Conservation (phyloP, 495 filamentous ascomycete genomes). For the Halenospora varia region DNA sequence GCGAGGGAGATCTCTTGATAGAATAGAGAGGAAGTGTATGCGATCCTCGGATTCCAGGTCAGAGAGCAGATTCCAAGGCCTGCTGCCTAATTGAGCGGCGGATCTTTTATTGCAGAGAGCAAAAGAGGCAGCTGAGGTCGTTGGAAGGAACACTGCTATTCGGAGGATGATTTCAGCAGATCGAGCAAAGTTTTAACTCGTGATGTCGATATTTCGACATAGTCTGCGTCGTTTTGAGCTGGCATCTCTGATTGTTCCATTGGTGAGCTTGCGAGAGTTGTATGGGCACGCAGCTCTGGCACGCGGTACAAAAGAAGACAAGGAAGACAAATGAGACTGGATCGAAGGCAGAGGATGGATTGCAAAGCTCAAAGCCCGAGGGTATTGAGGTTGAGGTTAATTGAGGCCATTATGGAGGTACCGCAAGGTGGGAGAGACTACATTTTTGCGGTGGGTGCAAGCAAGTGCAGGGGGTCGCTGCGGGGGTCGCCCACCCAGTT, state of each 20-base stretch:
- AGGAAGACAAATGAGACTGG: constrained; percentile 4
- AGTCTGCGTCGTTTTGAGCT: constrained; percentile 10
- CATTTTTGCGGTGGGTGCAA: background rate
- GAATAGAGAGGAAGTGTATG: constrained; percentile 12
- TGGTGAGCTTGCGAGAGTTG: constrained; percentile 8
- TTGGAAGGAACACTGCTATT: constrained; percentile 10
- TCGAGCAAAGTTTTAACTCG: constrained; percentile 10
- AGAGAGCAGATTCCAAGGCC: constrained; percentile 8
- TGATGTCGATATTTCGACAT: constrained; percentile 12
- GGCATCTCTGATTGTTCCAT: constrained; percentile 10
- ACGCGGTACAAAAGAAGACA: constrained; percentile 5
- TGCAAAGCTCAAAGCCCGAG: constrained; percentile 7
- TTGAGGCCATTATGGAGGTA: constrained; percentile 6
- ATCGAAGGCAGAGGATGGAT: background rate
- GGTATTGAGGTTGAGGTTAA: constrained; percentile 10
- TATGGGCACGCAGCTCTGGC: constrained; percentile 6
- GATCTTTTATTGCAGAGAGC: constrained; percentile 13
- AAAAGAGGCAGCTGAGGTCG: constrained; percentile 11
- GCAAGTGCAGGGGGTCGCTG: too few relatives aligned
- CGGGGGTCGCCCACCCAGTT: too few relatives aligned
- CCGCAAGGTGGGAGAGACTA: constrained; percentile 6
- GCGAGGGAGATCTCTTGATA: constrained; percentile 18
- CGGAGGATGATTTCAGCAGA: constrained; percentile 12
- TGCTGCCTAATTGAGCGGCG: constrained; percentile 4
- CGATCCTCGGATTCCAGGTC: constrained; percentile 6